A percentile compares a stretch with the other conserved stretches of the same genome.
Conservation (phyloP, 75 land plant genomes). For the Picea sitchensis region DNA sequence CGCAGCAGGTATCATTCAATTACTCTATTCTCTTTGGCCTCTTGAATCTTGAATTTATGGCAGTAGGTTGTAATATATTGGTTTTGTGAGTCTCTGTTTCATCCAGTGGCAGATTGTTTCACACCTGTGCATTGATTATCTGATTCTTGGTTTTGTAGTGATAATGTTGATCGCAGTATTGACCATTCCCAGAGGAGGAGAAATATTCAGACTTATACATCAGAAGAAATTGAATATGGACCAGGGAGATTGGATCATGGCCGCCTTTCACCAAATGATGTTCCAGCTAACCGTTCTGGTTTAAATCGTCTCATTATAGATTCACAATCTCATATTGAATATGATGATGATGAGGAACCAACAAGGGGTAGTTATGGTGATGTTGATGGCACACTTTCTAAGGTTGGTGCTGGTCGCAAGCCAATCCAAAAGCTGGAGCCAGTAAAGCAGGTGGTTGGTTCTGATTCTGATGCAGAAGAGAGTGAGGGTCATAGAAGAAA, state of each 20-base stretch:
- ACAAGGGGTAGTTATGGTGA: conserved; percentile 13
- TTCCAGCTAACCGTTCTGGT: background rate
- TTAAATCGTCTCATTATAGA: background rate
- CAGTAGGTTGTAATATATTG: no score
- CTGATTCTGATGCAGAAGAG: conserved; percentile 38
- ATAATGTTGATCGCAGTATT: conserved; percentile 1
- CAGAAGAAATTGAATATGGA: conserved; percentile 26
- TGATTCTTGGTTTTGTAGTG: background rate
- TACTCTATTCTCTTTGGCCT: background rate
- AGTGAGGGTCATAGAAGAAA: conserved; percentile 18
- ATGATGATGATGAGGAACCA: background rate
- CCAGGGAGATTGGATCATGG: conserved; percentile 18
- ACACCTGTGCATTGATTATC: background rate
- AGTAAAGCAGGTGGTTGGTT: background rate
- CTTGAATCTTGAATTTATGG: background rate
- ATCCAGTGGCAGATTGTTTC: background rate
- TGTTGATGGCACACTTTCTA: background rate
- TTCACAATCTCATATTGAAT: conserved; percentile 10
- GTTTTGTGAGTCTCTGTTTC: no score
- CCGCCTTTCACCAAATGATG: background rate
- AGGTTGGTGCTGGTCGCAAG: conserved; percentile 9
- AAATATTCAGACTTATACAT: background rate
- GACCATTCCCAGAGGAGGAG: conserved; percentile 10
- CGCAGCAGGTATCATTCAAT: background rate
- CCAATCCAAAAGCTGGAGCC: conserved; percentile 5